Conservation (phyloP, 768 basidiomycete species). For the Lactifluus volemus region DNA sequence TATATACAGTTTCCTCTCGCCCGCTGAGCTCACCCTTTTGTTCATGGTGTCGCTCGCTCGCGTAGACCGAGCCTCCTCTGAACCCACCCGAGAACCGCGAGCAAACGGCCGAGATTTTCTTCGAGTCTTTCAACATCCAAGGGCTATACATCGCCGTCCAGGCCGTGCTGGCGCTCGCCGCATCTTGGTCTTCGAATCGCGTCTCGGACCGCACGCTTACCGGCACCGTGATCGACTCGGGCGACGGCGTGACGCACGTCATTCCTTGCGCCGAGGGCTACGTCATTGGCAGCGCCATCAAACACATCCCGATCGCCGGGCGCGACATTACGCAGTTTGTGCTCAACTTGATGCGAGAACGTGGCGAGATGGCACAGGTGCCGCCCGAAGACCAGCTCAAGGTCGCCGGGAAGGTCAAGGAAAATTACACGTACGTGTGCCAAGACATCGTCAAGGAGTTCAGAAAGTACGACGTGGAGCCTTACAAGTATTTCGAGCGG, state of each 20-base stretch:
- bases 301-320: constrained; percentile 97
- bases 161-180: constrained; percentile 95
- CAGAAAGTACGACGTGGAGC: constrained; percentile 94
- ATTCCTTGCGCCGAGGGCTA: constrained; percentile 96
- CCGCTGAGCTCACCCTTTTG: not conserved
- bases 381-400: constrained; percentile 92
- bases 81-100: constrained; percentile 98
- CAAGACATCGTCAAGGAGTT: constrained; percentile 99
- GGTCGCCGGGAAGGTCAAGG: constrained; percentile 91
- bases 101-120: constrained; percentile 99
- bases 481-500: constrained; percentile 88
- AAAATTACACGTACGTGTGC: constrained; percentile 97
- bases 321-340: constrained; percentile 97
- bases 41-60: not conserved
- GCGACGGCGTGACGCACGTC: constrained; percentile 98
- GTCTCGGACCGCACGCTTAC: constrained; percentile 88
- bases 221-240: constrained; percentile 97
- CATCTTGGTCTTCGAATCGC: constrained; percentile 90
- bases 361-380: constrained; percentile 83
- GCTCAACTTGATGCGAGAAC: constrained; percentile 89
- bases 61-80: constrained; percentile 95
- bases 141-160: constrained; percentile 98
- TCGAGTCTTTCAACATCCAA: constrained; percentile 99
- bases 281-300: constrained; percentile 97
- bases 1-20: not conserved